A percentile compares a stretch with the other conserved stretches of the same genome.
These are phyloP conservation scores for Fraxinus ornus DNA, from an alignment of 305 asterid genomes.

Conservation along the genomic window DNA sequence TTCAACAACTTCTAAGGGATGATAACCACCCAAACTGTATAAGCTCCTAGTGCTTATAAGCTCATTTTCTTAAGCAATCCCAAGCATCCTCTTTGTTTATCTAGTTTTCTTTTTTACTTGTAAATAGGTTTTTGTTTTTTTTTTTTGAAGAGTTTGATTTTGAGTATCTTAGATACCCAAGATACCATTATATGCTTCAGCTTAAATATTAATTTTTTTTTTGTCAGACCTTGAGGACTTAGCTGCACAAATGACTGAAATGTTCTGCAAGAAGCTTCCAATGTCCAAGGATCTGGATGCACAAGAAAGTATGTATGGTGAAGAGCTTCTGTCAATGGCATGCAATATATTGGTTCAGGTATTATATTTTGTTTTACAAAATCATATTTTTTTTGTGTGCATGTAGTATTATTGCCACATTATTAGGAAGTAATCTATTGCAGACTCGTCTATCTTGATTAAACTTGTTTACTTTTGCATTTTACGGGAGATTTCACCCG, in stretches of 20 bases:
- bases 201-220: slow-evolving; percentile 11
- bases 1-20: neutral
- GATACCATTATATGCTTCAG: neutral
- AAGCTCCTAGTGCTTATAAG: neutral
- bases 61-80: neutral
- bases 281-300: slow-evolving; percentile 84
- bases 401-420: slow-evolving; percentile 6
- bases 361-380: slow-evolving; percentile 23
- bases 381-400: slow-evolving; percentile 16
- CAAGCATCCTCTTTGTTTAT: neutral
- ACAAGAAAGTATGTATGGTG: slow-evolving; percentile 90
- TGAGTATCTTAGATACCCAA: neutral
- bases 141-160: neutral
- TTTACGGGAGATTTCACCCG: neutral
- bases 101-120: neutral
- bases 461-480: slow-evolving; percentile 18
- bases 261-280: slow-evolving; percentile 72
- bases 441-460: neutral
- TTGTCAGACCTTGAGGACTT: slow-evolving; percentile 62
- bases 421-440: slow-evolving; percentile 13
- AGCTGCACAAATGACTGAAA: slow-evolving; percentile 70
- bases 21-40: neutral
- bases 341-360: slow-evolving; percentile 95
- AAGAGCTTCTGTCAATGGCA: slow-evolving; percentile 89
- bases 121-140: neutral